Evolutionary conservation across 2,329 filamentous ascomycete genomes (phyloP).

Genomic region (Colletotrichum sp.): DNA sequence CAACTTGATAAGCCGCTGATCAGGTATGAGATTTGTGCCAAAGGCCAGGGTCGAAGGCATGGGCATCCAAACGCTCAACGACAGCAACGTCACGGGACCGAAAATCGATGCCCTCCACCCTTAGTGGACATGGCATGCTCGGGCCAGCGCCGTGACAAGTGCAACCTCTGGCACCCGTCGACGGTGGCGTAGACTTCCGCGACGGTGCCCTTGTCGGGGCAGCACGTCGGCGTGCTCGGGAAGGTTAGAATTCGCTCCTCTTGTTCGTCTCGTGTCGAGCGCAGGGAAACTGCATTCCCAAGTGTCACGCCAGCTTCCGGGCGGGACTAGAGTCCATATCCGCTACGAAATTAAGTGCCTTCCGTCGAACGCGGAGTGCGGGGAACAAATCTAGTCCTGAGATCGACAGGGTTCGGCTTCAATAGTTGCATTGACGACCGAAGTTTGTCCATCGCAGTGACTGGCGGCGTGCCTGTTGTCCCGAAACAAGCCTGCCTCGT

Average conservation of each 20-base stretch:
- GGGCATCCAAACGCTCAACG: background rate
- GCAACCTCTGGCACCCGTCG: background rate
- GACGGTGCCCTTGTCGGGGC: background rate
- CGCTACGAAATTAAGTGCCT: background rate
- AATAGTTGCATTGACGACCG: constrained; percentile 2
- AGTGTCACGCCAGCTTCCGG: background rate
- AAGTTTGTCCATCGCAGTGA: background rate
- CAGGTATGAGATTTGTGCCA: background rate
- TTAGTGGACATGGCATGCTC: background rate
- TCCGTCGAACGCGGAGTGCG: background rate
- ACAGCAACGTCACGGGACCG: background rate
- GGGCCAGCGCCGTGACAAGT: background rate
- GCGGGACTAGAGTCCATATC: background rate
- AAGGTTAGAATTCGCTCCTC: background rate
- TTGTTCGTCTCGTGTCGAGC: constrained; percentile 7
- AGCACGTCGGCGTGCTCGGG: background rate
- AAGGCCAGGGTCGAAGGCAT: background rate
- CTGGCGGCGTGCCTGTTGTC: background rate
- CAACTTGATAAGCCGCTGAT: background rate
- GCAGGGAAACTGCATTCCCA: background rate
- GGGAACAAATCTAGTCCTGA: background rate
- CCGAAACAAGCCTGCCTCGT: background rate
- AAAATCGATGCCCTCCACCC: background rate
- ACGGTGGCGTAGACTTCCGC: background rate
- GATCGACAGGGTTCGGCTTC: constrained; percentile 10